Evolutionary conservation across 352 stramenopile species (phyloP).

Genomic region (Phytophthora macrochlamydospora): DNA sequence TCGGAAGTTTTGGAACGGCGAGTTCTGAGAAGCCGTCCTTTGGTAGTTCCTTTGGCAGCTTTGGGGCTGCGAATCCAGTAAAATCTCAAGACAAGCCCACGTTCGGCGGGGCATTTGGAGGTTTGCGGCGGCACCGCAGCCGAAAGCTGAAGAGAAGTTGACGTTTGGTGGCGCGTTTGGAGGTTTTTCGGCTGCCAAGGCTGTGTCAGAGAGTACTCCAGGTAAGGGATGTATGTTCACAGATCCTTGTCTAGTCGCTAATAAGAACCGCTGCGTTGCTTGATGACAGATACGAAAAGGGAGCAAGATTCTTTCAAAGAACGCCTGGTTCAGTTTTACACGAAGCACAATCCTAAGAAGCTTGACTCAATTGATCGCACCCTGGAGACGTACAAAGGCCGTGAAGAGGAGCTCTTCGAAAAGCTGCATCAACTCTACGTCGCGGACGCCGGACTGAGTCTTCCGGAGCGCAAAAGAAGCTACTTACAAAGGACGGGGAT

Average conservation of each 20-base stretch:
- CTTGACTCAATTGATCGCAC: constrained; percentile 58
- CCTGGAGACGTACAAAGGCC: constrained; percentile 56
- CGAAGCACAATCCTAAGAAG: constrained; percentile 69
- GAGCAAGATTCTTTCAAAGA: constrained; percentile 25
- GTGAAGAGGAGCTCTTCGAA: constrained; percentile 71
- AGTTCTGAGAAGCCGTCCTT: not conserved
- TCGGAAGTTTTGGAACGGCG: too few species aligned
- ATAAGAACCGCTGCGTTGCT: not conserved
- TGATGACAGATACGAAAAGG: not conserved
- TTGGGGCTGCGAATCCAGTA: not conserved
- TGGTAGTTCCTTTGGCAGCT: not conserved
- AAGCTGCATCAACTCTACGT: constrained; percentile 77
- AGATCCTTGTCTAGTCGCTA: not conserved
- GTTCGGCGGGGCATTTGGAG: not conserved
- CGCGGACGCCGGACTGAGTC: constrained; percentile 22
- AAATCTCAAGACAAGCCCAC: not conserved
- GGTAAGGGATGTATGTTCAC: too few species aligned
- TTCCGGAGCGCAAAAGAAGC: constrained; percentile 55
- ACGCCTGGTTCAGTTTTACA: constrained; percentile 67
- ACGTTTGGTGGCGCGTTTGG: not conserved
- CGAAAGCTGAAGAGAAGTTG: not conserved
- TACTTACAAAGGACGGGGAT: constrained; percentile 63
- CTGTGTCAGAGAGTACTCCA: too few species aligned
- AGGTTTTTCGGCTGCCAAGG: not conserved
- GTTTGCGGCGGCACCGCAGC: not conserved